Conservation (phyloP, 164 flowering plant genomes). For the Pachysandra terminalis region DNA sequence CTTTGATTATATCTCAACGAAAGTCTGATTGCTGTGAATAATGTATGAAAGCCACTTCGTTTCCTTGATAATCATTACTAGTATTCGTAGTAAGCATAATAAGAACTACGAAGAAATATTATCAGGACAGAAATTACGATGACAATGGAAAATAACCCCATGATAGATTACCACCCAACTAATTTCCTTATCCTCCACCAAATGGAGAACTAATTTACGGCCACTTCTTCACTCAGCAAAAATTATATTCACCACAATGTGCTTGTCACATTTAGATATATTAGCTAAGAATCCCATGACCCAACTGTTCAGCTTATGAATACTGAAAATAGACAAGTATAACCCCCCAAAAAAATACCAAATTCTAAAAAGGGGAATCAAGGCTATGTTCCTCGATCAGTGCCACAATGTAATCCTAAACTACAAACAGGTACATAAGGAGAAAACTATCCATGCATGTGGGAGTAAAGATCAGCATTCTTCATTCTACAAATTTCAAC, state of each 20-base stretch:
- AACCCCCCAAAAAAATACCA: not conserved
- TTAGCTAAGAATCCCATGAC: not conserved
- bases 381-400: not conserved
- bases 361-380: not conserved
- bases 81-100: too few relatives aligned
- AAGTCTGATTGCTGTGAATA: too few relatives aligned
- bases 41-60: too few relatives aligned
- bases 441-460: not conserved
- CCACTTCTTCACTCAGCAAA: not conserved
- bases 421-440: not conserved
- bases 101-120: too few relatives aligned
- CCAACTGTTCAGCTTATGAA: not conserved
- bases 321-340: not conserved
- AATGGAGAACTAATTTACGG: too few relatives aligned
- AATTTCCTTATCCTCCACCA: too few relatives aligned
- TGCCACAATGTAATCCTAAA: not conserved
- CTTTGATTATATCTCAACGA: too few relatives aligned
- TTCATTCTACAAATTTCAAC: not conserved
- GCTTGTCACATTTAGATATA: not conserved
- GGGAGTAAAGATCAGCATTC: not conserved
- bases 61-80: too few relatives aligned
- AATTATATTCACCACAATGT: too few relatives aligned
- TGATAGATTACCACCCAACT: too few relatives aligned
- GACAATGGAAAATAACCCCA: too few relatives aligned
- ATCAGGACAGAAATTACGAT: too few relatives aligned